phyloP scores from a whole-genome alignment of 164 flowering plant species.

The Malania oleifera region DNA sequence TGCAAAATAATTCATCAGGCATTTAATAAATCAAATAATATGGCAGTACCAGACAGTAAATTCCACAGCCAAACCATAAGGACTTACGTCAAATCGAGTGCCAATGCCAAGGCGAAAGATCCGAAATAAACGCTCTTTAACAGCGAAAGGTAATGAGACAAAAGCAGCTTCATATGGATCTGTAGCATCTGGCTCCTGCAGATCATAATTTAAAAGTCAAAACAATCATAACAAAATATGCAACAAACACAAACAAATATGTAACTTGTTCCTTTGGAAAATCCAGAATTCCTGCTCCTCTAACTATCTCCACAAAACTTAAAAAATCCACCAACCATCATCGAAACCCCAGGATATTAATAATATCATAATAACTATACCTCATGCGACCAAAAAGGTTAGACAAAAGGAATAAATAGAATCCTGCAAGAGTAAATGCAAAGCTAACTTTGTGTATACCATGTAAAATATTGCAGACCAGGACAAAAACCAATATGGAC shows the following conservation, averaged over 20 bases:
- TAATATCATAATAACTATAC: no score
- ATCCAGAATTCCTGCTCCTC: background rate
- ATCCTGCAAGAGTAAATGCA: no score
- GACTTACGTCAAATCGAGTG: slow-evolving; percentile 40
- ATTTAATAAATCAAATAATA: no score
- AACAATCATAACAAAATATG: background rate
- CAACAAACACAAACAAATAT: background rate
- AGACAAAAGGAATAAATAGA: no score
- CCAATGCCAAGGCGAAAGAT: slow-evolving; percentile 41
- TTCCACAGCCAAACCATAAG: background rate
- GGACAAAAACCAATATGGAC: no score
- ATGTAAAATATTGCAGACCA: no score
- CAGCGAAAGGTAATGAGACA: slow-evolving; percentile 27
- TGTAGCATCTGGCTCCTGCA: slow-evolving; percentile 23
- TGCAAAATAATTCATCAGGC: no score
- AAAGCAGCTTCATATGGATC: slow-evolving; percentile 47
- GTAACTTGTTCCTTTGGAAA: background rate
- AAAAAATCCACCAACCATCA: background rate
- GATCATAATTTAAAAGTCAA: background rate
- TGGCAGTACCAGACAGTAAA: background rate
- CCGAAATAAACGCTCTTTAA: slow-evolving; percentile 36
- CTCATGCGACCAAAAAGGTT: no score
- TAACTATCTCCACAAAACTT: background rate
- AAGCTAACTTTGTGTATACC: no score
- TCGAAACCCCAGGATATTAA: background rate